Evolutionary conservation across 768 basidiomycete genomes (phyloP).

Genomic region (Hortiboletus campestris): DNA sequence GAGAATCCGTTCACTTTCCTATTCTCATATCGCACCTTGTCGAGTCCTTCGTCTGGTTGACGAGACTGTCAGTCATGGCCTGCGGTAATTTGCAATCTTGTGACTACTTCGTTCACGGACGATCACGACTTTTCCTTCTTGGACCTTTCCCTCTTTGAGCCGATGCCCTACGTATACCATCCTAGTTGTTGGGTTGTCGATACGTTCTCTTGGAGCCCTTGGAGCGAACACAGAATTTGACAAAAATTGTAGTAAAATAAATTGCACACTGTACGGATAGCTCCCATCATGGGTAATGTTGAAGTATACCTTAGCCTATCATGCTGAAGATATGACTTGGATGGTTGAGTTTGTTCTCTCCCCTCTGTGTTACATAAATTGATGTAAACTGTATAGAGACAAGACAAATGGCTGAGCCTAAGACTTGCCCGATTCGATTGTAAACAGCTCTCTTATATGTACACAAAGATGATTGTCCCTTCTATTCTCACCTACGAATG

Average conservation of each 20-base stretch:
- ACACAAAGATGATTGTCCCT: too few species aligned
- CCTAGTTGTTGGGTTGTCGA: not conserved
- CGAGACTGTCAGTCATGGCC: not conserved
- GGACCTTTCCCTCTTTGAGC: not conserved
- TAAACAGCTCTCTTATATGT: too few species aligned
- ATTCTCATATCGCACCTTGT: not conserved
- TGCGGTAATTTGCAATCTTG: not conserved
- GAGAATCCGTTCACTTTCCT: not conserved
- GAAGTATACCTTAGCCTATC: not conserved
- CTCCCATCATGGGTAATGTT: not conserved
- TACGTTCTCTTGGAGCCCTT: not conserved
- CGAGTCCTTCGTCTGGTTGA: not conserved
- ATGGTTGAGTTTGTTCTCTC: not conserved
- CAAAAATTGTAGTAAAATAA: not conserved
- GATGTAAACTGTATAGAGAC: too few species aligned
- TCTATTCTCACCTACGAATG: too few species aligned
- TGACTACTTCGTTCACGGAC: not conserved
- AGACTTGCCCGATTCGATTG: too few species aligned
- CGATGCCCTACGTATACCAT: not conserved
- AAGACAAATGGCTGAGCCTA: too few species aligned
- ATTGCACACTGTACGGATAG: constrained; percentile 1
- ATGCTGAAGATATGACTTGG: not conserved
- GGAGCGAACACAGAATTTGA: not conserved
- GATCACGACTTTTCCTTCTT: not conserved
- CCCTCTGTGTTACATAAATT: too few species aligned